These are phyloP conservation scores for Fusarium temperatum DNA, from an alignment of 2,329 filamentous ascomycete species.

Conservation along the genomic window DNA sequence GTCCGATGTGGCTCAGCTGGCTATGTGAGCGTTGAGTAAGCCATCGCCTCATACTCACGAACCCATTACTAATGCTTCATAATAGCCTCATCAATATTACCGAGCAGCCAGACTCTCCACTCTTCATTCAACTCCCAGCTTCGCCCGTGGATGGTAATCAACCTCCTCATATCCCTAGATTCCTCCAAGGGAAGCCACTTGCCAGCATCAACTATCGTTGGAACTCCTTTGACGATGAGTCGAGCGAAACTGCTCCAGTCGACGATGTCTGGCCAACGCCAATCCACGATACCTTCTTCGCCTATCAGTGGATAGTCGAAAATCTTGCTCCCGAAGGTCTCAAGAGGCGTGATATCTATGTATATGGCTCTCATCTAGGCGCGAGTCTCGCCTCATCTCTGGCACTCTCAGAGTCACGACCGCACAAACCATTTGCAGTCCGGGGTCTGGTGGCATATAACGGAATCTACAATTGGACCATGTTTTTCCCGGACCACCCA, in stretches of 20 bases:
- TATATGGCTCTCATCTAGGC: conserved; percentile 67
- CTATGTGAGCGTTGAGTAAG: conserved; percentile 61
- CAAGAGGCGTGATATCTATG: conserved; percentile 50
- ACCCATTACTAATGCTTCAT: conserved; percentile 23
- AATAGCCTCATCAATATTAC: conserved; percentile 60
- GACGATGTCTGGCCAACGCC: conserved; percentile 61
- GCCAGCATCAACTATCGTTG: conserved; percentile 70
- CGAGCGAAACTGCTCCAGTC: conserved; percentile 38
- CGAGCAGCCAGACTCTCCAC: conserved; percentile 50
- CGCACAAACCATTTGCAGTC: conserved; percentile 55
- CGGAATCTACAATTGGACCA: conserved; percentile 72
- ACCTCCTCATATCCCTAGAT: conserved; percentile 49
- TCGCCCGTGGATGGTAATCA: conserved; percentile 47
- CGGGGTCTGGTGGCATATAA: conserved; percentile 66
- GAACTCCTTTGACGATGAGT: conserved; percentile 44
- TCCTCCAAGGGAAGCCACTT: conserved; percentile 55
- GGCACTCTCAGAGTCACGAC: conserved; percentile 63
- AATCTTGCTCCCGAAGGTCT: conserved; percentile 52
- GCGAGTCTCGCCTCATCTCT: conserved; percentile 66
- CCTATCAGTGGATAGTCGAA: conserved; percentile 61
- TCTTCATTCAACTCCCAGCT: conserved; percentile 66
- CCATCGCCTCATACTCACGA: background rate
- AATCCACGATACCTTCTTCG: conserved; percentile 64
- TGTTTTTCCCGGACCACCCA: conserved; percentile 63
- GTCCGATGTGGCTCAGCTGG: conserved; percentile 61